phyloP scores from a whole-genome alignment of 169 alveolate genomes.

The Eimeria sp. region DNA sequence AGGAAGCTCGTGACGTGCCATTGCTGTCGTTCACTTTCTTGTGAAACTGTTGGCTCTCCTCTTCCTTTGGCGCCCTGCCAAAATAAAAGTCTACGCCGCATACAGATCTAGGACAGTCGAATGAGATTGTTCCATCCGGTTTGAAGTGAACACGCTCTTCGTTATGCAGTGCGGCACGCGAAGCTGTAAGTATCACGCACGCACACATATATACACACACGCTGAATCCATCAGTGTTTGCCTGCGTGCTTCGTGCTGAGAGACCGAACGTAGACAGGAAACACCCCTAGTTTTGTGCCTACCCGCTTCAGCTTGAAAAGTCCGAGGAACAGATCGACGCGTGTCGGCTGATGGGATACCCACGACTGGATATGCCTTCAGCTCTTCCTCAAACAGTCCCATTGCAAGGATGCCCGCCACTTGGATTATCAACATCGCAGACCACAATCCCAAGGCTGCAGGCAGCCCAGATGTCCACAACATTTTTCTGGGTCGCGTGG shows the following conservation, averaged over 20 bases:
- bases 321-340: neutral
- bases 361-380: conserved; percentile 26
- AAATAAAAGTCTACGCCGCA: conserved; percentile 38
- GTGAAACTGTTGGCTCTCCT: neutral
- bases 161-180: neutral
- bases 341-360: neutral
- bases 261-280: neutral
- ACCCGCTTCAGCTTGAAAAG: neutral
- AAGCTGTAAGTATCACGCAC: neutral
- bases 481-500: neutral
- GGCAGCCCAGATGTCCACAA: neutral
- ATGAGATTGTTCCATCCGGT: conserved; percentile 22
- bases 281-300: neutral
- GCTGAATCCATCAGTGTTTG: neutral
- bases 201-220: neutral
- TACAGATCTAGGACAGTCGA: conserved; percentile 61
- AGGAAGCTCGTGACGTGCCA: neutral
- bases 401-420: neutral
- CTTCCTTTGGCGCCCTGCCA: neutral
- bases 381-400: conserved; percentile 48
- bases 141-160: conserved; percentile 51
- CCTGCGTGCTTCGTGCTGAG: neutral
- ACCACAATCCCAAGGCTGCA: neutral
- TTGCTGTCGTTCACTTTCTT: neutral
- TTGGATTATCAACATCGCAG: neutral